A percentile compares a stretch with the other conserved stretches of the same genome.
phyloP scores from a whole-genome alignment of 2,329 filamentous ascomycete genomes.

The Verticillium albo-atrum region DNA sequence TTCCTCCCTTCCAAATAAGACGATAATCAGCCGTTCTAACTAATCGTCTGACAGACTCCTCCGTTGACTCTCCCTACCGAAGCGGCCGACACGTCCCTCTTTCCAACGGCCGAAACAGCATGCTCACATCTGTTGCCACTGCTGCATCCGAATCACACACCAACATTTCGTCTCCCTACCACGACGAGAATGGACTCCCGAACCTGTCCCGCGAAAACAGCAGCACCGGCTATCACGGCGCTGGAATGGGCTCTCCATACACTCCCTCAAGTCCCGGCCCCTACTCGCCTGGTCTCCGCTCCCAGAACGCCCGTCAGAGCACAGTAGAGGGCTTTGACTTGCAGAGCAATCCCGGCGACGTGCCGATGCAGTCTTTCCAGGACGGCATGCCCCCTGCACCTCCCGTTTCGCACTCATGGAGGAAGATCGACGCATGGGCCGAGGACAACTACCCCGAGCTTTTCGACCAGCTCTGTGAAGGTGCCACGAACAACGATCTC shows the following conservation, averaged over 20 bases:
- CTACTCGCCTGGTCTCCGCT: constrained; percentile 88
- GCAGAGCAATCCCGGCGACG: constrained; percentile 66
- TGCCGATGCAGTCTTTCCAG: constrained; percentile 93
- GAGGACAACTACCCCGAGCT: constrained; percentile 95
- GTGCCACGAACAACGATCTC: constrained; percentile 87
- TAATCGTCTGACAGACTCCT: constrained; percentile 65
- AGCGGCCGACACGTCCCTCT: constrained; percentile 87
- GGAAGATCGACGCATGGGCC: constrained; percentile 87
- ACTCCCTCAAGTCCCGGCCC: constrained; percentile 56
- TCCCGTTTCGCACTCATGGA: constrained; percentile 86
- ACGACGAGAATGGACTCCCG: constrained; percentile 60
- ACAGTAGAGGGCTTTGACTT: constrained; percentile 66
- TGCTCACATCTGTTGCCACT: constrained; percentile 83
- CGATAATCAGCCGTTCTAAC: constrained; percentile 16
- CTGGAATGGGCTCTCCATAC: constrained; percentile 43
- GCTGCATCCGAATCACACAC: constrained; percentile 76
- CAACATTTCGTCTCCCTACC: constrained; percentile 76
- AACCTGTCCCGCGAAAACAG: constrained; percentile 48
- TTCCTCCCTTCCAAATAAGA: constrained; percentile 2
- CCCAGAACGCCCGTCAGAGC: constrained; percentile 64
- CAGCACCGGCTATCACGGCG: constrained; percentile 56
- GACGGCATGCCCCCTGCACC: constrained; percentile 88
- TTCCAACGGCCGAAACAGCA: constrained; percentile 73
- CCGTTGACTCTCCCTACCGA: constrained; percentile 88
- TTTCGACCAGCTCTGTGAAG: constrained; percentile 88